phyloP scores from a whole-genome alignment of 179 eudicot genomes.

The Gypsophila paniculata region DNA sequence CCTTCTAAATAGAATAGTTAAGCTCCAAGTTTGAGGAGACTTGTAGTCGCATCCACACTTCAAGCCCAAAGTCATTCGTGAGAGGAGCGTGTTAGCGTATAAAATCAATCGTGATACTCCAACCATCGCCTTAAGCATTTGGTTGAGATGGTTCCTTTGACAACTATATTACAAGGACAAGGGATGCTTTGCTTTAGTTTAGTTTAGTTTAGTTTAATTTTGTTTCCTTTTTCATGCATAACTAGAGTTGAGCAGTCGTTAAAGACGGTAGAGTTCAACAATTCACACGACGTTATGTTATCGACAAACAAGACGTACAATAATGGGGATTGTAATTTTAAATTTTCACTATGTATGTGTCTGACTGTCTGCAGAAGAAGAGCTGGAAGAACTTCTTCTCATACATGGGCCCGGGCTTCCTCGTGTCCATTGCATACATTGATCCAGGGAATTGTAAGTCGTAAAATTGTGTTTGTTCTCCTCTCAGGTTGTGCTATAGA shows the following conservation, averaged over 20 bases:
- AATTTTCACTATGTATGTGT: background rate
- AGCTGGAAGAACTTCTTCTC: constrained; percentile 94
- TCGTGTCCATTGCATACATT: constrained; percentile 91
- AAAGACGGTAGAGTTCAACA: background rate
- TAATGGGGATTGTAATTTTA: background rate
- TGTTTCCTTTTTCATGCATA: too few species aligned
- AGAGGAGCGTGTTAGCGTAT: too few species aligned
- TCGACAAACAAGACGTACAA: background rate
- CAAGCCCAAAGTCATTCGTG: too few species aligned
- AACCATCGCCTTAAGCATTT: too few species aligned
- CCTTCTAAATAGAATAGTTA: too few species aligned
- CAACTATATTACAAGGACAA: too few species aligned
- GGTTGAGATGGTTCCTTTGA: too few species aligned
- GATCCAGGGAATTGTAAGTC: constrained; percentile 97
- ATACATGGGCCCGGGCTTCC: constrained; percentile 96
- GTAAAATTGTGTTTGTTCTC: background rate
- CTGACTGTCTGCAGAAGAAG: constrained; percentile 60
- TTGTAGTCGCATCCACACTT: too few species aligned
- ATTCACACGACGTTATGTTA: background rate
- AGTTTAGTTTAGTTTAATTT: too few species aligned
- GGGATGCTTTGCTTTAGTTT: too few species aligned
- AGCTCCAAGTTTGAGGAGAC: too few species aligned
- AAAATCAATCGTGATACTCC: too few species aligned
- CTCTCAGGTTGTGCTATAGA: background rate
- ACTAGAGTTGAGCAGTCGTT: background rate